These are phyloP conservation scores for Pholiota conissans DNA, from an alignment of 768 basidiomycete species.

Conservation along the genomic window DNA sequence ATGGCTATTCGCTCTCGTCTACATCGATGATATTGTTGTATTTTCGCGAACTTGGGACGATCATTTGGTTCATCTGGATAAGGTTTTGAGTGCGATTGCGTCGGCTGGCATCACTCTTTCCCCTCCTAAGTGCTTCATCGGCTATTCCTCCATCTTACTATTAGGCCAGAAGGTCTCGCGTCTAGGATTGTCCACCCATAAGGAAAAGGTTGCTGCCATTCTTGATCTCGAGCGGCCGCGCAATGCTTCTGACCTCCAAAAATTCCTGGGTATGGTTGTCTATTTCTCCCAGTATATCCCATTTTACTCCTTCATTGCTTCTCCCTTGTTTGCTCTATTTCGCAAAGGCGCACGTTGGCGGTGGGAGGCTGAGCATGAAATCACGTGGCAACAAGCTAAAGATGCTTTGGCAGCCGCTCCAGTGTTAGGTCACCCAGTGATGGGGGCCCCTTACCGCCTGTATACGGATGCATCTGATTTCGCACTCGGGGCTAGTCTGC, in stretches of 20 bases:
- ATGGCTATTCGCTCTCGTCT: conserved; percentile 40
- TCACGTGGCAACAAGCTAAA: conserved; percentile 29
- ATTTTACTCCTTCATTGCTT: conserved; percentile 31
- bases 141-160: conserved; percentile 30
- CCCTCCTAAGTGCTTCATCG: conserved; percentile 33
- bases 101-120: conserved; percentile 31
- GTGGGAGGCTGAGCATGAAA: conserved; percentile 22
- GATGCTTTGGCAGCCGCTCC: conserved; percentile 29
- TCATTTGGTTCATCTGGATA: conserved; percentile 29
- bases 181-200: conserved; percentile 35
- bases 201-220: conserved; percentile 37
- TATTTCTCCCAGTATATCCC: conserved; percentile 38
- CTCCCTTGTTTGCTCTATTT: conserved; percentile 33
- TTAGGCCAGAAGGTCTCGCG: conserved; percentile 40
- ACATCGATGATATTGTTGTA: conserved; percentile 43
- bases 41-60: conserved; percentile 28
- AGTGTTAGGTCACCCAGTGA: conserved; percentile 28
- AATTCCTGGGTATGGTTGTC: conserved; percentile 36
- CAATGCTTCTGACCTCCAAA: conserved; percentile 26
- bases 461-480: conserved; percentile 35
- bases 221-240: conserved; percentile 24
- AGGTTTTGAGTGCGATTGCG: conserved; percentile 26
- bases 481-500: conserved; percentile 26
- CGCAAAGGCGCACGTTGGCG: conserved; percentile 24
- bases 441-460: conserved; percentile 35